phyloP scores from a whole-genome alignment of 495 filamentous ascomycete species.

The Penicillium ucsense region DNA sequence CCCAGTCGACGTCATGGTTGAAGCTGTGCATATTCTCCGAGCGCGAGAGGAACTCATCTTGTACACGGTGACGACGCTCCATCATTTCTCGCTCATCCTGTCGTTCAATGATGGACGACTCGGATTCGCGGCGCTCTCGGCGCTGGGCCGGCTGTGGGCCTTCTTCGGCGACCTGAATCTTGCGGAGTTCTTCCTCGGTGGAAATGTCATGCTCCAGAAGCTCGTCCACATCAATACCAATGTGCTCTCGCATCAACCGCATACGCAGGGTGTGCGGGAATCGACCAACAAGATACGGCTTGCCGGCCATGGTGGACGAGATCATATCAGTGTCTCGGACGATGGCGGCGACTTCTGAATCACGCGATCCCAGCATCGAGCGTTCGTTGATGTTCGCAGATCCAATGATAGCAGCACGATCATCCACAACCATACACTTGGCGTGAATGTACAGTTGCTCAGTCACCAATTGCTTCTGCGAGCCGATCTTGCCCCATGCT shows the following conservation, averaged over 20 bases:
- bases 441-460: slow-evolving; percentile 98
- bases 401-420: slow-evolving; percentile 86
- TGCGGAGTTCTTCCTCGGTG: slow-evolving; percentile 35
- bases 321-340: slow-evolving; percentile 93
- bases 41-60: slow-evolving; percentile 52
- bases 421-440: slow-evolving; percentile 95
- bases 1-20: slow-evolving; percentile 75
- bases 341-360: slow-evolving; percentile 86
- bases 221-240: slow-evolving; percentile 90
- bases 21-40: slow-evolving; percentile 61
- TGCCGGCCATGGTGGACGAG: slow-evolving; percentile 81
- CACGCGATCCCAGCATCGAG: slow-evolving; percentile 83
- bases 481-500: slow-evolving; percentile 87
- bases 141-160: slow-evolving; percentile 11
- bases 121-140: slow-evolving; percentile 21
- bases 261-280: slow-evolving; percentile 91
- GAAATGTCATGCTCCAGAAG: slow-evolving; percentile 69
- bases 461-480: slow-evolving; percentile 71
- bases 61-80: slow-evolving; percentile 46
- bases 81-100: slow-evolving; percentile 43
- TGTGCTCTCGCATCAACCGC: slow-evolving; percentile 93
- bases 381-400: slow-evolving; percentile 99
- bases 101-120: slow-evolving; percentile 29
- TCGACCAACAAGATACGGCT: slow-evolving; percentile 77
- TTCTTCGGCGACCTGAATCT: slow-evolving; percentile 31